Evolutionary conservation across 2,329 filamentous ascomycete species (phyloP).

Genomic region (Orbilia oligospora): DNA sequence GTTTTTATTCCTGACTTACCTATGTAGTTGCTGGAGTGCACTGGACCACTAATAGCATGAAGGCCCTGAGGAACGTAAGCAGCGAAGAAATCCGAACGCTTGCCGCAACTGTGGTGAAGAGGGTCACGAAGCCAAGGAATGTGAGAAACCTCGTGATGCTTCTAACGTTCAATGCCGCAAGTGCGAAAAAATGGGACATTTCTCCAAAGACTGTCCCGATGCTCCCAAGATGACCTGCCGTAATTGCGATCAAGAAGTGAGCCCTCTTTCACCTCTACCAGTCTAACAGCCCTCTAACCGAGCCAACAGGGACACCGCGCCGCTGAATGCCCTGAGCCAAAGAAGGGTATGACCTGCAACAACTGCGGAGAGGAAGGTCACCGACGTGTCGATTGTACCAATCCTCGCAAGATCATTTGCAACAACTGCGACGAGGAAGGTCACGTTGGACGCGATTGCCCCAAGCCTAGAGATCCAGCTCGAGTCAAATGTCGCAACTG

Average conservation of each 20-base stretch:
- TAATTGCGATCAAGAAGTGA: slow-evolving; percentile 54
- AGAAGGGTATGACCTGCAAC: slow-evolving; percentile 65
- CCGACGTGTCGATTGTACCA: slow-evolving; percentile 64
- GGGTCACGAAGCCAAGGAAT: slow-evolving; percentile 63
- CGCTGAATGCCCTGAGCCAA: slow-evolving; percentile 46
- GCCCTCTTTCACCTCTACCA: background rate
- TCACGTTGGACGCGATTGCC: slow-evolving; percentile 73
- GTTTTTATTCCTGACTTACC: background rate
- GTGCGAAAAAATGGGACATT: slow-evolving; percentile 57
- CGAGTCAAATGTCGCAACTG: slow-evolving; percentile 75
- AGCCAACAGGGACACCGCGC: slow-evolving; percentile 42
- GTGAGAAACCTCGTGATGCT: slow-evolving; percentile 74
- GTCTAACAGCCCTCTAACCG: background rate
- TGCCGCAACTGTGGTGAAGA: slow-evolving; percentile 64
- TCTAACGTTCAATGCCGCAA: slow-evolving; percentile 77
- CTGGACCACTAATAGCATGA: background rate
- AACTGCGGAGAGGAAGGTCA: slow-evolving; percentile 68
- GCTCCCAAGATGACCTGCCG: slow-evolving; percentile 54
- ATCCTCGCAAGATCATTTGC: slow-evolving; percentile 69
- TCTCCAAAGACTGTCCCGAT: slow-evolving; percentile 57
- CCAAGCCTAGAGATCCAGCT: slow-evolving; percentile 73
- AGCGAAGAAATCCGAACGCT: slow-evolving; percentile 62
- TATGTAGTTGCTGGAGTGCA: background rate
- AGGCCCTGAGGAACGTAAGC: slow-evolving; percentile 67
- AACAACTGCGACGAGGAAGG: slow-evolving; percentile 77